A percentile compares a stretch with the other conserved stretches of the same genome.
Evolutionary conservation across 108 stramenopile genomes (phyloP).

Genomic region (Aurantiochytrium sp.): DNA sequence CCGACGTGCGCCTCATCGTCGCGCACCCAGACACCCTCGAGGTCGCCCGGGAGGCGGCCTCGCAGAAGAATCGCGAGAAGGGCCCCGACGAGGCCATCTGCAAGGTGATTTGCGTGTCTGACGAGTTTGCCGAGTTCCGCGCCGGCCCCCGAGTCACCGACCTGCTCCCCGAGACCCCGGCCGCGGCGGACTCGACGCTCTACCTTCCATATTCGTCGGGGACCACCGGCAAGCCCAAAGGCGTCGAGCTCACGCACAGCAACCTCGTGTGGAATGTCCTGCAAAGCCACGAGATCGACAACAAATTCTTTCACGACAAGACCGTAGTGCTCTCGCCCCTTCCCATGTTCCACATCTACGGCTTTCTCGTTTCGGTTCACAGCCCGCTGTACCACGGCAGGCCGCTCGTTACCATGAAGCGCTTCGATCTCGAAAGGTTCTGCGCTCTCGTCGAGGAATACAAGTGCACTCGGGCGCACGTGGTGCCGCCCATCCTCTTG

Average conservation of each 20-base stretch:
- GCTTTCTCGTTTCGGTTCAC: constrained; percentile 60
- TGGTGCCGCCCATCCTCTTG: constrained; percentile 73
- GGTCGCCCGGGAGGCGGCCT: constrained; percentile 65
- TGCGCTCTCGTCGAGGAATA: constrained; percentile 67
- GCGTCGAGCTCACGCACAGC: constrained; percentile 76
- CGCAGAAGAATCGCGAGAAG: constrained; percentile 31
- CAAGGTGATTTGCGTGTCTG: constrained; percentile 64
- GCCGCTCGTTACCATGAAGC: constrained; percentile 67
- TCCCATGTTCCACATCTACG: constrained; percentile 90
- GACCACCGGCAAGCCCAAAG: constrained; percentile 90
- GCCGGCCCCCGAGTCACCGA: constrained; percentile 60
- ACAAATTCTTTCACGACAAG: constrained; percentile 38
- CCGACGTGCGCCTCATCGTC: constrained; percentile 63
- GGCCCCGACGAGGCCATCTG: neutral
- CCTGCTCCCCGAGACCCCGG: constrained; percentile 53
- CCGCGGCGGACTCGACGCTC: constrained; percentile 35
- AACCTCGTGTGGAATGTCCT: constrained; percentile 74
- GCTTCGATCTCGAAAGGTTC: constrained; percentile 73
- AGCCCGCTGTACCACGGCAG: constrained; percentile 67
- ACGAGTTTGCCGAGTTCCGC: constrained; percentile 50
- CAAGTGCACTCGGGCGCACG: constrained; percentile 67
- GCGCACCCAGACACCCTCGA: constrained; percentile 62
- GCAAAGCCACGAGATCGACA: constrained; percentile 62
- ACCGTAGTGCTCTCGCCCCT: constrained; percentile 66
- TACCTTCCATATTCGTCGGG: constrained; percentile 85